Evolutionary conservation across 1,139 yeast species (phyloP).

Genomic region (Chernovozyma aurita): DNA sequence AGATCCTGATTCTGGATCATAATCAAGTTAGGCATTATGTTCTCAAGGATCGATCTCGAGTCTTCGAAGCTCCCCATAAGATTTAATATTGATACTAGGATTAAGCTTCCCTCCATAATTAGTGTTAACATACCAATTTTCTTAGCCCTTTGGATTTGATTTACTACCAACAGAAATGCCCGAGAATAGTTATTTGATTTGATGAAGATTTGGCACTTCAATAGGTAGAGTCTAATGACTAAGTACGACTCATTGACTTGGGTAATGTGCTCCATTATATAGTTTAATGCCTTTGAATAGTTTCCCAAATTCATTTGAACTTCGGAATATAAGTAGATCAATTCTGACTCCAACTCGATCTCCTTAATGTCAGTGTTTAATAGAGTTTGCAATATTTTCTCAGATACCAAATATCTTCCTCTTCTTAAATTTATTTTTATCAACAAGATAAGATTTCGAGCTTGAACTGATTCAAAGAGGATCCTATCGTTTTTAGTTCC

Average conservation of each 20-base stretch:
- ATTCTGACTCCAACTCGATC: slow-evolving; percentile 26
- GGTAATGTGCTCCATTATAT: slow-evolving; percentile 25
- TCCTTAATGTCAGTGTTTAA: slow-evolving; percentile 26
- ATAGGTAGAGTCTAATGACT: slow-evolving; percentile 37
- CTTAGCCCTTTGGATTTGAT: slow-evolving; percentile 39
- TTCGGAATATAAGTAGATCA: slow-evolving; percentile 22
- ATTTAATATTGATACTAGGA: slow-evolving; percentile 35
- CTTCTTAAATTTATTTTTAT: slow-evolving; percentile 33
- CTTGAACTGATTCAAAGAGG: slow-evolving; percentile 33
- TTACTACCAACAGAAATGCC: slow-evolving; percentile 40
- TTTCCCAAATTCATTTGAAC: slow-evolving; percentile 28
- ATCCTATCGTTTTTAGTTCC: slow-evolving; percentile 24
- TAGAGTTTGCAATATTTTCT: slow-evolving; percentile 17
- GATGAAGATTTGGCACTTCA: slow-evolving; percentile 40
- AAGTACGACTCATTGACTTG: slow-evolving; percentile 23
- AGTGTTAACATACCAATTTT: slow-evolving; percentile 36
- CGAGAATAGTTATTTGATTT: slow-evolving; percentile 34
- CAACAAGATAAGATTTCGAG: slow-evolving; percentile 31
- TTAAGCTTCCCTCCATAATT: slow-evolving; percentile 36
- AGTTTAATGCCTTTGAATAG: slow-evolving; percentile 30
- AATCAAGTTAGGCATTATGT: slow-evolving; percentile 38
- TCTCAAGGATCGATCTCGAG: slow-evolving; percentile 27
- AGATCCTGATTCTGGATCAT: slow-evolving; percentile 29
- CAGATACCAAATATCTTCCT: slow-evolving; percentile 29
- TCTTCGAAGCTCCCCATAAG: slow-evolving; percentile 33